These are phyloP conservation scores for Hibiscus syriacus DNA, from an alignment of 345 rosid species.

Conservation along the genomic window DNA sequence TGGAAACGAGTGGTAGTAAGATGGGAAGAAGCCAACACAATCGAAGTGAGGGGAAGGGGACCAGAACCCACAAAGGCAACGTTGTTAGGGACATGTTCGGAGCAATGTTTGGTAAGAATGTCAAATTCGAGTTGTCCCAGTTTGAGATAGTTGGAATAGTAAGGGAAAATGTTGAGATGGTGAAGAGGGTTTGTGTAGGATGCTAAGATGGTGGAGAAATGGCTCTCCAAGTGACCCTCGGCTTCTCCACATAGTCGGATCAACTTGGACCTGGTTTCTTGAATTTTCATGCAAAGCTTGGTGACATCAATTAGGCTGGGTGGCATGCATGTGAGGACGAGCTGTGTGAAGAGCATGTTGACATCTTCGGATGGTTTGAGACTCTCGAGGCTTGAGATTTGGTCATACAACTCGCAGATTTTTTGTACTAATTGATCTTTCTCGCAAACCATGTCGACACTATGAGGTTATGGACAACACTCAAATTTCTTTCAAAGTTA, in stretches of 20 bases:
- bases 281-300: conserved; percentile 39
- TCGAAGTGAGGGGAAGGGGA: conserved; percentile 76
- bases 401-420: conserved; percentile 47
- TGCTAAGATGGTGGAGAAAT: conserved; percentile 56
- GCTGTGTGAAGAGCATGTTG: conserved; percentile 72
- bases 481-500: too few relatives aligned
- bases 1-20: conserved; percentile 51
- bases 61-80: conserved; percentile 90
- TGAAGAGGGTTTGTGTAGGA: conserved; percentile 63
- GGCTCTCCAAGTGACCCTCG: conserved; percentile 58
- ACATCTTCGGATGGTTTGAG: conserved; percentile 78
- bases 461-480: conserved; percentile 18
- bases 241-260: conserved; percentile 71
- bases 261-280: conserved; percentile 65
- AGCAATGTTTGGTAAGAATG: conserved; percentile 39
- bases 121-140: conserved; percentile 66
- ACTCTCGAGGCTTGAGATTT: conserved; percentile 60
- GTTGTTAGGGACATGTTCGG: conserved; percentile 27
- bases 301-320: conserved; percentile 71
- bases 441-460: conserved; percentile 85
- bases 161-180: conserved; percentile 67
- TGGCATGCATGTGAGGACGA: conserved; percentile 78
- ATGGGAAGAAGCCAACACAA: conserved; percentile 63
- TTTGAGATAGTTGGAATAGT: conserved; percentile 72
- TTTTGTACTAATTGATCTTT: conserved; percentile 41